Conservation (phyloP, 345 rosid species). For the Sisymbrium irio region DNA sequence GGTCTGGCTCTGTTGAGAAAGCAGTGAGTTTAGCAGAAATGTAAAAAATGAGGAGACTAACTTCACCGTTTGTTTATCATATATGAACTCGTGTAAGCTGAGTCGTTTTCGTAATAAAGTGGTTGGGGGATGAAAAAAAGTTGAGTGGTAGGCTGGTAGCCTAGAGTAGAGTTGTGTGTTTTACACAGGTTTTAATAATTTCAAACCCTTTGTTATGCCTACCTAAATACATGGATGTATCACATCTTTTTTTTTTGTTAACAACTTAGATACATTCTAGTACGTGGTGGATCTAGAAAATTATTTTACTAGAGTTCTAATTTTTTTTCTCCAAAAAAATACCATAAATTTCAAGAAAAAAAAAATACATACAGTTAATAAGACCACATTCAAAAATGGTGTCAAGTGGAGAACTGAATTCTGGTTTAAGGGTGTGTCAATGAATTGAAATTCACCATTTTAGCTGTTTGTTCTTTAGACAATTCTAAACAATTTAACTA, state of each 20-base stretch:
- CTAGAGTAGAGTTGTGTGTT: neutral
- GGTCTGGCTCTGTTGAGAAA: conserved; percentile 10
- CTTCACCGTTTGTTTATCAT: conserved; percentile 6
- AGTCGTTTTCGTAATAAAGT: neutral
- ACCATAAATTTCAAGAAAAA: too few species aligned
- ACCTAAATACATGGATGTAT: neutral
- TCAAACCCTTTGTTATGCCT: neutral
- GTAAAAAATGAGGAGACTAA: neutral
- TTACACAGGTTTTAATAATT: neutral
- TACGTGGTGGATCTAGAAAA: neutral
- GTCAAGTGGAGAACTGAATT: too few species aligned
- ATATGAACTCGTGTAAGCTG: neutral
- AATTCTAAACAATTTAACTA: too few species aligned
- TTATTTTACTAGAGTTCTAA: too few species aligned
- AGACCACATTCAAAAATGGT: too few species aligned
- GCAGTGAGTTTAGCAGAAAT: conserved; percentile 16
- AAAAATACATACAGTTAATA: too few species aligned
- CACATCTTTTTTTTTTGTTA: neutral
- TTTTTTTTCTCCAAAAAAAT: too few species aligned
- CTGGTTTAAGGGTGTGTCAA: too few species aligned
- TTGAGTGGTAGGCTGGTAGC: neutral
- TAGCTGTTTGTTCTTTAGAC: too few species aligned
- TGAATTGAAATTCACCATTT: too few species aligned
- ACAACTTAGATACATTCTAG: neutral
- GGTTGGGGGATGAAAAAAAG: neutral